Evolutionary conservation across 2,329 filamentous ascomycete genomes (phyloP).

Genomic region (Colletotrichum sp.): DNA sequence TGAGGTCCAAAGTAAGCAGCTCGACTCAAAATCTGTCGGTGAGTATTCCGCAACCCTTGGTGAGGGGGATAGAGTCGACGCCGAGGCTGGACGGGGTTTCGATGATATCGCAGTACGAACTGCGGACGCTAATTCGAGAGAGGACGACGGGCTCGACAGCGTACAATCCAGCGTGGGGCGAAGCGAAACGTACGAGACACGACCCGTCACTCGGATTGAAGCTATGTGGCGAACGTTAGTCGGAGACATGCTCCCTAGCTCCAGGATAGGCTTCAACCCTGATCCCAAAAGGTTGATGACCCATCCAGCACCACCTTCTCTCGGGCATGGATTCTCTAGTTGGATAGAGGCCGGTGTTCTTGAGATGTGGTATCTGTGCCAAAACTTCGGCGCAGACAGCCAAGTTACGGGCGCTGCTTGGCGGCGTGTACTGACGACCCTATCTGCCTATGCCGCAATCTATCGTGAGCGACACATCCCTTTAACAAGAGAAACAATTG

Average conservation of each 20-base stretch:
- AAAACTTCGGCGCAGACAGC: neutral
- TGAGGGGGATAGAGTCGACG: neutral
- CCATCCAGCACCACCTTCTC: neutral
- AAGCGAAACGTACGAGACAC: too few relatives aligned
- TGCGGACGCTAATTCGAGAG: too few relatives aligned
- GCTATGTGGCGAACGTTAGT: neutral
- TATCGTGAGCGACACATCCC: neutral
- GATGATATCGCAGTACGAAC: neutral
- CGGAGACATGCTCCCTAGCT: neutral
- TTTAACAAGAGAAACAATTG: neutral
- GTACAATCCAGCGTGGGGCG: too few relatives aligned
- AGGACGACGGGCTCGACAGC: too few relatives aligned
- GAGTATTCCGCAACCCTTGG: accelerated
- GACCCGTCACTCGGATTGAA: neutral
- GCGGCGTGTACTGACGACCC: neutral
- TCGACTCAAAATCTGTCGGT: neutral
- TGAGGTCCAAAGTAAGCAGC: too few relatives aligned
- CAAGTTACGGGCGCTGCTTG: neutral
- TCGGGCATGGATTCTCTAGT: neutral
- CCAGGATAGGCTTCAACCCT: neutral
- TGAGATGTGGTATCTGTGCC: neutral
- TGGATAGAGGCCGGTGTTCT: neutral
- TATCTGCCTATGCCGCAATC: neutral
- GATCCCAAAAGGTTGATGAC: accelerated
- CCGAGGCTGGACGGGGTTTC: neutral